Percentiles rank a stretch among this genome's conserved stretches.
Evolutionary conservation across 331 rosid species (phyloP).

Genomic region (Quercus tomentella): DNA sequence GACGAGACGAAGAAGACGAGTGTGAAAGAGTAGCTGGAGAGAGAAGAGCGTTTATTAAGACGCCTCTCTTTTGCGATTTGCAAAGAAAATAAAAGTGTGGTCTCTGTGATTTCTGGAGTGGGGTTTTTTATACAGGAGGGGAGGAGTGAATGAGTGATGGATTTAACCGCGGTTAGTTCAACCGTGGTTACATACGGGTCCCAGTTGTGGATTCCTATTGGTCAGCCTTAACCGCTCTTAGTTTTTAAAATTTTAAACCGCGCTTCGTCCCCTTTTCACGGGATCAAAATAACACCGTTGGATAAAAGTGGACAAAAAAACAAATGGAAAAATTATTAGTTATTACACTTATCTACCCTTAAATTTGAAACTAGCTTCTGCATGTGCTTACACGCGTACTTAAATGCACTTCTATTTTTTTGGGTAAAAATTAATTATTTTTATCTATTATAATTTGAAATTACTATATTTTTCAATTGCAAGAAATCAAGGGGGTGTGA

Average conservation of each 20-base stretch:
- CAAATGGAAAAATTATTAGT: no score
- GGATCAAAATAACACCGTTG: background rate
- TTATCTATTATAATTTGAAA: rapidly evolving
- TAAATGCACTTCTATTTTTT: no score
- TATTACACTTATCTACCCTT: no score
- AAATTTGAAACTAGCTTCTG: no score
- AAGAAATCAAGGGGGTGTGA: no score
- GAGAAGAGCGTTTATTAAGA: conserved; percentile 59
- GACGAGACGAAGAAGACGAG: no score
- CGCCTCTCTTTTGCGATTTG: conserved; percentile 32
- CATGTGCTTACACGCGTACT: no score
- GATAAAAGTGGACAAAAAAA: background rate
- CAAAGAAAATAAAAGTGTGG: background rate
- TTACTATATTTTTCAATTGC: no score
- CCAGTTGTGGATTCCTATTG: background rate
- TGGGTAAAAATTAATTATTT: no score
- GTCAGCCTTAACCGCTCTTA: background rate
- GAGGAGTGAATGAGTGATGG: background rate
- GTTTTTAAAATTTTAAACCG: background rate
- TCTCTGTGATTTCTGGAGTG: background rate
- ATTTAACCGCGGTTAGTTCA: conserved; percentile 14
- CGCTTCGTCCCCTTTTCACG: background rate
- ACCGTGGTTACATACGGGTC: background rate
- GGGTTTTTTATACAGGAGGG: background rate
- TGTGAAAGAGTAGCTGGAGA: no score